A percentile compares a stretch with the other conserved stretches of the same genome.
These are phyloP conservation scores for Pulchroboletus neoregius DNA, from an alignment of 1,284 basidiomycete species.

Conservation along the genomic window DNA sequence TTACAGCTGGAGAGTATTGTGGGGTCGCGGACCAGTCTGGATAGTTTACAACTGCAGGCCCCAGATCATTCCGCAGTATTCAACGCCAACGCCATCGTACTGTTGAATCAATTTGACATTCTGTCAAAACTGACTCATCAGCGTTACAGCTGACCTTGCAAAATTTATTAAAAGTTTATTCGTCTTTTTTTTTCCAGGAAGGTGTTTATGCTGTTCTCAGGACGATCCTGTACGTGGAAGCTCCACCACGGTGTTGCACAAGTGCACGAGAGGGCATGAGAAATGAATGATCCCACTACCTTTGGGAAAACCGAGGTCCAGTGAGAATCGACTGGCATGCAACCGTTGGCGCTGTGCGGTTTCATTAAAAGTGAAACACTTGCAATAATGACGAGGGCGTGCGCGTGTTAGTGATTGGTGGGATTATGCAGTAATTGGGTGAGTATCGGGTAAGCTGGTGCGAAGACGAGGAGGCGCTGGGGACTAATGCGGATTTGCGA, in stretches of 20 bases:
- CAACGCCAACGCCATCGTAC: too few species aligned
- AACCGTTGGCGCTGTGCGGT: neutral
- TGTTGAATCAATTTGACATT: too few species aligned
- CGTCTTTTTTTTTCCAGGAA: too few species aligned
- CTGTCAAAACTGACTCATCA: too few species aligned
- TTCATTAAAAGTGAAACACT: neutral
- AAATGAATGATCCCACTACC: neutral
- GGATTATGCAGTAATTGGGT: constrained; percentile 1
- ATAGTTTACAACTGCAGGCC: too few species aligned
- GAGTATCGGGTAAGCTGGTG: too few species aligned
- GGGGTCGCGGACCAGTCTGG: too few species aligned
- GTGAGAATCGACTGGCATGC: neutral
- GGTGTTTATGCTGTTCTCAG: neutral
- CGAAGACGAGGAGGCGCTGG: too few species aligned
- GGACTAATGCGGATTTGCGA: neutral
- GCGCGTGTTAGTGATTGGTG: neutral
- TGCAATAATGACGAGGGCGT: neutral
- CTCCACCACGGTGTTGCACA: too few species aligned
- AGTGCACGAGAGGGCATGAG: neutral
- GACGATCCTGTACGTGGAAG: neutral
- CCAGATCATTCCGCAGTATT: too few species aligned
- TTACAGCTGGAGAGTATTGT: too few species aligned
- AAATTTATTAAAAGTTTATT: neutral
- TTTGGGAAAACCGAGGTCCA: neutral
- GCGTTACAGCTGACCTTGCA: too few species aligned